Percentiles rank a stretch among this genome's conserved stretches.
phyloP scores from a whole-genome alignment of 2,329 filamentous ascomycete genomes.

The Cadophora sp. region DNA sequence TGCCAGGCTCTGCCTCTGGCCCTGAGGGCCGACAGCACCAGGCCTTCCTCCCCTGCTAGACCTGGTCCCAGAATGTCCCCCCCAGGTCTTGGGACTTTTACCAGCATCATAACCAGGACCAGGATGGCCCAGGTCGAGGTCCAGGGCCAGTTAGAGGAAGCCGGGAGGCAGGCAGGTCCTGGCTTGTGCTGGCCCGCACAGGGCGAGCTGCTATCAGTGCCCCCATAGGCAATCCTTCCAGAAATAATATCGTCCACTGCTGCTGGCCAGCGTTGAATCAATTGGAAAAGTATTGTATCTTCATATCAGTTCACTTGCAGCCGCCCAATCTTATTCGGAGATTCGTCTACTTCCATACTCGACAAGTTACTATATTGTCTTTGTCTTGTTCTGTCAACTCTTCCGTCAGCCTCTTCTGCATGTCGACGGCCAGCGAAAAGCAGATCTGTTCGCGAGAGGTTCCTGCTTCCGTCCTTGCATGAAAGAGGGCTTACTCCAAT shows the following conservation, averaged over 20 bases:
- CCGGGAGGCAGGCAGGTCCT: constrained; percentile 3
- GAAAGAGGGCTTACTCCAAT: constrained; percentile 25
- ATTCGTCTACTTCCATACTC: neutral
- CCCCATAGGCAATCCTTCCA: constrained; percentile 23
- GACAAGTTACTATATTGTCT: neutral
- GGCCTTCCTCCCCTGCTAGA: neutral
- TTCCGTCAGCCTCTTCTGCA: constrained; percentile 21
- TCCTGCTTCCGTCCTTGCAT: constrained; percentile 37
- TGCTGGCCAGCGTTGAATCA: constrained; percentile 3
- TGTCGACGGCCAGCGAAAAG: constrained; percentile 16
- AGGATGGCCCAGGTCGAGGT: constrained; percentile 4
- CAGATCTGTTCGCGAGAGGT: constrained; percentile 26
- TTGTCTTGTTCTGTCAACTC: neutral
- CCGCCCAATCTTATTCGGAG: constrained; percentile 12
- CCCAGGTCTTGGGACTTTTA: constrained; percentile 16
- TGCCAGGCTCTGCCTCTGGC: neutral
- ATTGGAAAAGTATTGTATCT: neutral
- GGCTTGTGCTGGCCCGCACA: constrained; percentile 25
- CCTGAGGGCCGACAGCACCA: constrained; percentile 8
- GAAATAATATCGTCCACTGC: constrained; percentile 21
- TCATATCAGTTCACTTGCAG: constrained; percentile 10
- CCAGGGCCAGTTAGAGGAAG: constrained; percentile 10
- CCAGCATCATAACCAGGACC: neutral
- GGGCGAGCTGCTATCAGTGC: constrained; percentile 29
- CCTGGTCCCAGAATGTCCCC: constrained; percentile 9